Base-by-base conservation (phyloP, 441 rosid genomes). In the Pelargonium australe region DNA sequence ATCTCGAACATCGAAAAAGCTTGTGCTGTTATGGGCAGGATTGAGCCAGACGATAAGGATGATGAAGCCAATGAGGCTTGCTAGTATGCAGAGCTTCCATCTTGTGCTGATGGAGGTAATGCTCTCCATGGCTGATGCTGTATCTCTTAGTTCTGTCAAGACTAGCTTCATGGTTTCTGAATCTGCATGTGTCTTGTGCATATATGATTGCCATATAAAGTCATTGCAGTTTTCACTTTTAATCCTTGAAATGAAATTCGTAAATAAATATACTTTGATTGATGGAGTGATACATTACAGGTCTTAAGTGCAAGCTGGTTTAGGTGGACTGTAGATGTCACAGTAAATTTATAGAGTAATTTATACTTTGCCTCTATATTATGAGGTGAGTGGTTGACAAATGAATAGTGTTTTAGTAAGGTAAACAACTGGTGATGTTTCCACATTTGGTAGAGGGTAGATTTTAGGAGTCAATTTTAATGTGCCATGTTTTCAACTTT, bases 51-150 rank as follows among this genome's bases (percentile, higher is more conserved):
- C 23, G 0, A 80, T 34, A 4, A 84, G 60, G 44, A 77, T 5
- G 12, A 73, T 41, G 11, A 68, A 72, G 70, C 78, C 73, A 2
- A 73, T 40, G 68, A 79, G 76, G 72, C 83, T 71, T 62, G 75
- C 72, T 5, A 69, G 62, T 5, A 17, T 79, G 63, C 75, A 76
- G 65, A 74, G 19, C 67, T 79, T 70, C 85, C 87, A 80, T 25
- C 68, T 73, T 7, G 62, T 41, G 17, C 61, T 64, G 58, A 79
- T 31, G 45, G 70, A 63, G 13, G 78, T 66, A 34, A 1, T 53
- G 16, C 9, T 43, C 11, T 71, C 80, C 86, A 80, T 78, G 41
- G 17, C 63, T 34, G 41, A 6, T 7, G 34, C 13, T 66, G 13
- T 2, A 5, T 4, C 19, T 12, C 5, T 53, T 53, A 57, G 41